Conservation (phyloP, 441 rosid species). For the Codiaeum variegatum region DNA sequence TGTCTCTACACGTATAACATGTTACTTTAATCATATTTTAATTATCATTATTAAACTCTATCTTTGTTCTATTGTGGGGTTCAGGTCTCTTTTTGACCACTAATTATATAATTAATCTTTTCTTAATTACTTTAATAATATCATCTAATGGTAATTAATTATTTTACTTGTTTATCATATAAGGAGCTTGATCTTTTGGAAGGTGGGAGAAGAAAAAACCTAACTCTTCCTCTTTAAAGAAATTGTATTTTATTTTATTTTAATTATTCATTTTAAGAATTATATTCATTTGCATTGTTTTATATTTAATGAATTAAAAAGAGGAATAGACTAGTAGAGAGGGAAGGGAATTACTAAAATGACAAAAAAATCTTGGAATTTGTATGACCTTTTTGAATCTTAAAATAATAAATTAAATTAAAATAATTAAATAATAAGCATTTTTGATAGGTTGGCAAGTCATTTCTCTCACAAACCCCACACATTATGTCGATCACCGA, state of each 20-base stretch:
- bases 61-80: neutral
- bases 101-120: neutral
- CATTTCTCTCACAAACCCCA: slow-evolving; percentile 4
- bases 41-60: neutral
- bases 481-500: slow-evolving; percentile 5
- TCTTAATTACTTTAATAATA: no score
- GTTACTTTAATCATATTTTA: neutral
- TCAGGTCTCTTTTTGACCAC: neutral
- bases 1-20: neutral
- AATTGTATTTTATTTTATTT: slow-evolving; percentile 8
- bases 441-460: slow-evolving; percentile 18
- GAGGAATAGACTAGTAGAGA: no score
- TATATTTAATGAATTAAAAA: no score
- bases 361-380: slow-evolving; percentile 2
- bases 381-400: neutral
- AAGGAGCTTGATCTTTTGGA: slow-evolving; percentile 23
- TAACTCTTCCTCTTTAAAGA: slow-evolving; percentile 2
- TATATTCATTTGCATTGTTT: no score
- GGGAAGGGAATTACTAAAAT: neutral
- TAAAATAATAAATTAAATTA: neutral
- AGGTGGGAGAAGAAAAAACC: slow-evolving; percentile 29
- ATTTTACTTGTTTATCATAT: neutral
- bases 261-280: no score
- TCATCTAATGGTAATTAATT: neutral
- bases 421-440: neutral